These are phyloP conservation scores for Debaryomyces hansenii DNA, from an alignment of 805 yeast genomes.

Conservation along the genomic window DNA sequence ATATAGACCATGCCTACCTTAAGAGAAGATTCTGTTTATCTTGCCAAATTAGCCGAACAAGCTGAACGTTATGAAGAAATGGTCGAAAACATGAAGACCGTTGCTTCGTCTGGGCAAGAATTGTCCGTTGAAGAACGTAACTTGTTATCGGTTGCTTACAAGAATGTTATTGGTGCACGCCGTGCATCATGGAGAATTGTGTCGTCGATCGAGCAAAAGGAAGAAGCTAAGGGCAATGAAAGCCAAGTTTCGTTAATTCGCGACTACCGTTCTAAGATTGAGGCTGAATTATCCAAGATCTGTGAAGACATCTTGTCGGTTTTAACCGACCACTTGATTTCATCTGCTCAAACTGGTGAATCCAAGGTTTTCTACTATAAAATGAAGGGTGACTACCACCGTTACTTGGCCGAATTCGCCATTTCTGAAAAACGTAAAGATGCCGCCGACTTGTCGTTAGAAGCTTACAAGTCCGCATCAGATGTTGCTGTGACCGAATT, in stretches of 20 bases:
- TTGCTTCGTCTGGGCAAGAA: slow-evolving; percentile 94
- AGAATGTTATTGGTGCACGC: slow-evolving; percentile 97
- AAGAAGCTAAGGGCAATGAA: slow-evolving; percentile 94
- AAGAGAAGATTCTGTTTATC: slow-evolving; percentile 97
- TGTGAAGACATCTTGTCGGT: slow-evolving; percentile 92
- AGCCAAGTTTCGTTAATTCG: slow-evolving; percentile 86
- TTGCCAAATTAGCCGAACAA: slow-evolving; percentile 98
- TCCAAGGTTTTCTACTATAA: slow-evolving; percentile 97
- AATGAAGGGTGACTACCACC: slow-evolving; percentile 99
- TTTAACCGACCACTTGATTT: slow-evolving; percentile 84
- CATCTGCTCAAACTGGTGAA: slow-evolving; percentile 94
- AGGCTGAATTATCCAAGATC: slow-evolving; percentile 85
- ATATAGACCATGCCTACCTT: slow-evolving; percentile 60
- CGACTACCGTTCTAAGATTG: slow-evolving; percentile 93
- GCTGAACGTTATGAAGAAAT: slow-evolving; percentile 99
- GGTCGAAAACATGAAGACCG: slow-evolving; percentile 98
- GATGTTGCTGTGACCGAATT: slow-evolving; percentile 96
- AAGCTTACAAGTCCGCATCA: slow-evolving; percentile 92
- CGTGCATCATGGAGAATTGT: slow-evolving; percentile 99
- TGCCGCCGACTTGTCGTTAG: slow-evolving; percentile 89
- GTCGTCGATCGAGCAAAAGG: slow-evolving; percentile 96
- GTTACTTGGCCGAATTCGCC: slow-evolving; percentile 97
- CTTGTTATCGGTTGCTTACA: slow-evolving; percentile 94
- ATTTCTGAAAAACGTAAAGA: slow-evolving; percentile 86
- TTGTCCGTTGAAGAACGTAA: slow-evolving; percentile 97